Conservation (phyloP, 192 early-diverging fungal species). For the Allomyces macrogynus region DNA sequence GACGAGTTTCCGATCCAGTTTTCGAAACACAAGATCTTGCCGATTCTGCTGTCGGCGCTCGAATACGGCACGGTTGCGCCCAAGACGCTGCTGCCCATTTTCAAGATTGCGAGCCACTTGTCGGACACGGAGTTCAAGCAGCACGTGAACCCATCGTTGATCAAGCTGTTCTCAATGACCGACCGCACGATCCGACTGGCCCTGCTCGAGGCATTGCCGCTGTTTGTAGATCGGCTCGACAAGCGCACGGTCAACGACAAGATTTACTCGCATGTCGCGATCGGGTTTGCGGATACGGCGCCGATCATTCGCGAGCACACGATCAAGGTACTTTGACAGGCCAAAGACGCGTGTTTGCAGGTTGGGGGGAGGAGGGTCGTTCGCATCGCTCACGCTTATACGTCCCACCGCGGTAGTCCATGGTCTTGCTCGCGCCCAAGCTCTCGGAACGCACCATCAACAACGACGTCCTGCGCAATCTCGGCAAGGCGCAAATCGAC, state of each 20-base stretch:
- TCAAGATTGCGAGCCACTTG: constrained; percentile 61
- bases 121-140: constrained; percentile 51
- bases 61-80: constrained; percentile 59
- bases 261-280: constrained; percentile 42
- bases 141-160: constrained; percentile 45
- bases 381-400: no score
- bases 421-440: constrained; percentile 8
- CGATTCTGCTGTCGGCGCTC: constrained; percentile 64
- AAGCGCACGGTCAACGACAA: constrained; percentile 51
- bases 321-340: constrained; percentile 35
- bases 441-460: constrained; percentile 54
- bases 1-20: constrained; percentile 64
- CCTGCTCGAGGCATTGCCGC: constrained; percentile 58
- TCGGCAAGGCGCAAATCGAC: constrained; percentile 78
- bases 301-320: constrained; percentile 81
- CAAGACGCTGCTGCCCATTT: constrained; percentile 51
- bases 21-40: constrained; percentile 79
- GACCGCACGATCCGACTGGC: constrained; percentile 72
- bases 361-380: no score
- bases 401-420: neutral
- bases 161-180: constrained; percentile 67
- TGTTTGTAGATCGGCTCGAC: constrained; percentile 47
- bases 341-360: no score
- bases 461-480: constrained; percentile 60
- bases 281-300: constrained; percentile 72